Evolutionary conservation across 805 yeast genomes (phyloP), one percentile per base, ranked within the genome.

Genomic region (Lipomyces chichibuensis): DNA sequence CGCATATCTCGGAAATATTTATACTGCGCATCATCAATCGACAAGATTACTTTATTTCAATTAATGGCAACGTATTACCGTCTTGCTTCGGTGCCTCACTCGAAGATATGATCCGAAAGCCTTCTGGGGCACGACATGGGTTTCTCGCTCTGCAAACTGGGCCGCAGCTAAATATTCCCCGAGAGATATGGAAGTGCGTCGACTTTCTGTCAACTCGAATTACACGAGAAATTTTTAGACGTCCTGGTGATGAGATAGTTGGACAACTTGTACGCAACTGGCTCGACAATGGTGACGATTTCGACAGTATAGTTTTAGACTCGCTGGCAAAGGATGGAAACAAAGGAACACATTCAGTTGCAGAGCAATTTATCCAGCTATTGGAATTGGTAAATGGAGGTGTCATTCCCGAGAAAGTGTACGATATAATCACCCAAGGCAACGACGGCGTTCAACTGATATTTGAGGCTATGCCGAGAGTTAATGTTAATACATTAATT

Each of bases 321-420:
- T 58, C 69, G 17, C 37, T 69, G 25, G 60, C 67, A 2, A 70
- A 75, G 0, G 69, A 74, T 25, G 73, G 77, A 4, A 68, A 77
- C 17, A 73, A 80, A 17, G 86, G 83, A 2, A 78, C 80, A 5
- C 79, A 81, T 52, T 82, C 88, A 1, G 79, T 78, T 1, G 76
- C 79, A 0, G 75, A 74, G 52, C 71, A 70, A 58, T 71, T 77
- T 27, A 43, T 70, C 11, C 60, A 70, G 1, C 60, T 82, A 14
- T 66, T 82, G 65, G 72, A 75, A 29, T 76, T 77, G 56, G 62
- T 81, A 3, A 78, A 80, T 52, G 84, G 81, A 23, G 82, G 84
- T 5, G 77, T 82, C n/a, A 76, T 82, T 9, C 77, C 82, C 2
- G 55, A 71, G 68, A 17, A 80, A 75, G 61, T 73, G 55, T 66